Evolutionary conservation across 305 asterid species (phyloP).

Genomic region (Striga hermonthica): DNA sequence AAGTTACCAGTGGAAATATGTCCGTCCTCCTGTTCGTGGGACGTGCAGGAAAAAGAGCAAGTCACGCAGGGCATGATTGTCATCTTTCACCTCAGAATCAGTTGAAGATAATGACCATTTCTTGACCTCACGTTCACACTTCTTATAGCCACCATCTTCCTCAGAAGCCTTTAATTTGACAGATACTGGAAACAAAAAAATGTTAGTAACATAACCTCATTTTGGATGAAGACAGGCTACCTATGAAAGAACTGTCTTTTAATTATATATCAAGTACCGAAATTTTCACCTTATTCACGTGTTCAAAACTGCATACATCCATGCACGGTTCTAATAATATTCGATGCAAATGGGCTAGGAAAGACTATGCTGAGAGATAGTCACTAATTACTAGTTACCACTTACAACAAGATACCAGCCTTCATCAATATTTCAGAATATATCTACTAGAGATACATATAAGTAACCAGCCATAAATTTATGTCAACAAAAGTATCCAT

Average conservation of each 20-base stretch:
- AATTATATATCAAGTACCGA: constrained; percentile 14
- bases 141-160: constrained; percentile 45
- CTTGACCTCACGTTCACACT: constrained; percentile 62
- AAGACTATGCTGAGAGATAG: neutral
- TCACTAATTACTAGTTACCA: constrained; percentile 13
- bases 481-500: constrained; percentile 13
- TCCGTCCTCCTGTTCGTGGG: constrained; percentile 97
- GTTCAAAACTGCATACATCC: constrained; percentile 6
- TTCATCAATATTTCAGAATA: constrained; percentile 14
- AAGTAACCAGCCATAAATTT: neutral
- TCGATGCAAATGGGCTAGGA: constrained; percentile 1
- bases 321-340: constrained; percentile 12
- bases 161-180: constrained; percentile 40
- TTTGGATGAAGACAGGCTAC: neutral
- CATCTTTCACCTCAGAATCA: constrained; percentile 51
- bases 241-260: constrained; percentile 1
- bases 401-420: neutral
- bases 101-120: constrained; percentile 82
- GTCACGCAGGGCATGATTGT: constrained; percentile 66
- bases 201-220: constrained; percentile 16
- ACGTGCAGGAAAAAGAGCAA: constrained; percentile 92
- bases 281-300: constrained; percentile 16
- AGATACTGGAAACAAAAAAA: constrained; percentile 43
- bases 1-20: constrained; percentile 81
- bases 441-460: neutral